Evolutionary conservation across 768 basidiomycete genomes (phyloP), one percentile per base, ranked within the genome.

Genomic region (Lyophyllum semitale): DNA sequence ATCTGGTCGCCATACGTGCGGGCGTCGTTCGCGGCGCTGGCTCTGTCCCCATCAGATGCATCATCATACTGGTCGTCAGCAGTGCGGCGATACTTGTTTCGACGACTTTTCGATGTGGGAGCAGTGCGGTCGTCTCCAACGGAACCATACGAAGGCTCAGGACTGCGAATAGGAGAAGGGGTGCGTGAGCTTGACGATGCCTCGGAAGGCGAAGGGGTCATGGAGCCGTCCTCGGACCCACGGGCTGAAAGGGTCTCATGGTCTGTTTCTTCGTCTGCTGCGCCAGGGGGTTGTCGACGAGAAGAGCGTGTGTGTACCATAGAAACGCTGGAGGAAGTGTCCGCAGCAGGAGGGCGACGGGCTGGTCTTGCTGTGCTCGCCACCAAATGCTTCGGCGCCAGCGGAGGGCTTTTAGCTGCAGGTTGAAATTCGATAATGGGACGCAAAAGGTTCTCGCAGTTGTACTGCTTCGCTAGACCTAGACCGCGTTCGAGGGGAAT

Each of bases 371-470:
- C 74, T 43, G 90, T 78, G 25, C 84, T 82, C 22, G 93, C 86
- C 17, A 93, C 93, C 30, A 95, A 77, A 71, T 99, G 97, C 72
- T 98, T 98, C 17, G 97, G 97, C 18, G 97, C 97, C 33, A 93
- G 84, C 20, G 97, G 97, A 0, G 93, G 93, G 60, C 94, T 96
- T 68, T 90, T 91, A 5, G 88, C 85, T 4, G 88, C 87, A 3
- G 95, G 91, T 54, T 89, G 84, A 66, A 95, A 98, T 69, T 98
- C 95, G 58, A 98, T 91, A 58, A 99, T 93, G 26, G 97, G 94
- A 32, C 91, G 88, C 18, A 99, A 79, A 17, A 91, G 78, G 20
- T 76, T 67, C 64, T 97, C 94, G 65, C 95, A 95, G 59, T 93
- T 91, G 73, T 98, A 98, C 69, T 98, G 95, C 65, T 84, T 91